Evolutionary conservation across 2,329 filamentous ascomycete species (phyloP), one percentile per base, ranked within the genome.

Genomic region (Fusarium newnesense): DNA sequence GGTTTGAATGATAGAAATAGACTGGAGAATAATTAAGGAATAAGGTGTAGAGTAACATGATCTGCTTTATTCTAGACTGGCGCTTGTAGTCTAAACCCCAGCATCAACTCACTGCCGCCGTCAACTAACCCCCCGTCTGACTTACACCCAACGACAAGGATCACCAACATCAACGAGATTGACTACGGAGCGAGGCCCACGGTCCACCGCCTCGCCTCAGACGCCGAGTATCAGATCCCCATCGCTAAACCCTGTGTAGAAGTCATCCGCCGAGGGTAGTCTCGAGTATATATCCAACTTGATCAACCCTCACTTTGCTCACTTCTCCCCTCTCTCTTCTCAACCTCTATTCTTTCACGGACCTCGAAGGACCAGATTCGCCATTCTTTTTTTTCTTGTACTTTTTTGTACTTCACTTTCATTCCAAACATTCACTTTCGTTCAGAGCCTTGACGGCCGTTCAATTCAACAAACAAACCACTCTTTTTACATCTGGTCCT

Each of bases 281-380:
- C 26, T 67, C 36, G 66, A 39, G 30, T 59, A 61, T 78, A 78
- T 78, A 78, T 77, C 74, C 68, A 72, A 74, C 46, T 50, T 72
- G 57, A 44, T 24, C 44, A 26, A 30, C 24, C 56, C 58, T 37
- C 60, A 42, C 30, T n/a, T 34, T 37, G 50, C 15, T 52, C 26
- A 13, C 12, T 30, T n/a, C 7, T 36, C n/a, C 13, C 13, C 26
- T 15, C 32, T 62, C 34, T 65, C 34, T 37, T 58, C n/a, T 67
- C 65, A 76, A 64, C 75, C 72, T 73, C 74, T 74, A 61, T 70
- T 75, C 69, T 70, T 72, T 76, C 72, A 75, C 69, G 77, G 77
- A 78, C 77, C 77, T 78, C 70, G 77, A 78, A 67, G 77, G 77
- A 78, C 77, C 77, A 78, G 76, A 78, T 77, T 72, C 67, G 72